Percentiles rank a stretch among this genome's conserved stretches.
Conservation (phyloP, 331 rosid genomes). For the Rhamnella rubrinervis region DNA sequence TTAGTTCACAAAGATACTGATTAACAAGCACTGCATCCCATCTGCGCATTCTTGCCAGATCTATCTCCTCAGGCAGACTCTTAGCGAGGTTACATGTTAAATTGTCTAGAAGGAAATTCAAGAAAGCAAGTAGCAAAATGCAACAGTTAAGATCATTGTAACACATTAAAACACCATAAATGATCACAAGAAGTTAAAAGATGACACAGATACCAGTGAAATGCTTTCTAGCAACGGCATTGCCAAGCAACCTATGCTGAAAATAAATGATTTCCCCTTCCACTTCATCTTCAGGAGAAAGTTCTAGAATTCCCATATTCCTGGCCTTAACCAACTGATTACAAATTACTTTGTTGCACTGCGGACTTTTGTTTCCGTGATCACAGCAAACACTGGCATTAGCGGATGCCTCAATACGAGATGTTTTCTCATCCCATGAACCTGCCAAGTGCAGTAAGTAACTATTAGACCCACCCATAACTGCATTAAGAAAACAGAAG, state of each 20-base stretch:
- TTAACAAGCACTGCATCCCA: conserved; percentile 89
- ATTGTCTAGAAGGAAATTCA: conserved; percentile 48
- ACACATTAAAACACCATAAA: background rate
- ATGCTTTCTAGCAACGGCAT: conserved; percentile 57
- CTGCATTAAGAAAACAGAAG: conserved; percentile 20
- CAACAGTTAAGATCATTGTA: conserved; percentile 8
- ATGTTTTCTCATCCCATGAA: conserved; percentile 35
- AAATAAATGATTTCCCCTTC: conserved; percentile 84
- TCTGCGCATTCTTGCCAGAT: conserved; percentile 52
- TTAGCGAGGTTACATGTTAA: conserved; percentile 54
- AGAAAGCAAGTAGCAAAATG: background rate
- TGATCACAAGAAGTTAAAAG: conserved; percentile 18
- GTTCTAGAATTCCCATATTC: conserved; percentile 42
- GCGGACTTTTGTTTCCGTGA: conserved; percentile 41
- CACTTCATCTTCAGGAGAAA: conserved; percentile 74
- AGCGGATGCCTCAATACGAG: conserved; percentile 40
- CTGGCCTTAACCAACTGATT: conserved; percentile 50
- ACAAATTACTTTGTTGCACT: conserved; percentile 30
- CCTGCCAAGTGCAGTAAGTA: conserved; percentile 46
- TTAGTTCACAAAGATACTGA: conserved; percentile 71
- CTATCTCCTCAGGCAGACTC: conserved; percentile 79
- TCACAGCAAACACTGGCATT: conserved; percentile 47
- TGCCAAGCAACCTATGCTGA: conserved; percentile 67
- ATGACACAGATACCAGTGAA: conserved; percentile 50
- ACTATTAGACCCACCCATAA: conserved; percentile 27